Conservation (phyloP, 768 basidiomycete genomes). For the Pholiota microspora region DNA sequence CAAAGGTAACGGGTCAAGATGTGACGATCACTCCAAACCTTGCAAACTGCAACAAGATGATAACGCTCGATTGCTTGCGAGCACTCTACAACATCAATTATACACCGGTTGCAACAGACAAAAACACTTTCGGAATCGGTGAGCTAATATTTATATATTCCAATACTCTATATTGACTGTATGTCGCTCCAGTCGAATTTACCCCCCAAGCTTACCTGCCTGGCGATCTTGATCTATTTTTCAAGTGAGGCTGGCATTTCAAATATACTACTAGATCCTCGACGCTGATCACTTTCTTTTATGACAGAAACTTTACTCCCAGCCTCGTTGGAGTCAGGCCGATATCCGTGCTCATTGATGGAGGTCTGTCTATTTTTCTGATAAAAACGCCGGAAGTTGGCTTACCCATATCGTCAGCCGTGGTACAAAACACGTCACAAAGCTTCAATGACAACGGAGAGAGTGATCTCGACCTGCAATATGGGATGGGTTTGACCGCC, state of each 20-base stretch:
- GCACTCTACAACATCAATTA: conserved; percentile 37
- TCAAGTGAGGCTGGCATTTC: conserved; percentile 15
- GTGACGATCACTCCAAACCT: conserved; percentile 19
- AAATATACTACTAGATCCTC: not conserved
- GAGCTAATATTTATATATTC: not conserved
- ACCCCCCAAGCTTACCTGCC: conserved; percentile 47
- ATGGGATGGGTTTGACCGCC: conserved; percentile 45
- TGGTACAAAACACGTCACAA: conserved; percentile 37
- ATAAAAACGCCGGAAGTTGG: not conserved
- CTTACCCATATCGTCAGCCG: conserved; percentile 27
- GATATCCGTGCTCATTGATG: conserved; percentile 32
- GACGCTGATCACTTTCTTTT: not conserved
- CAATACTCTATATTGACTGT: not conserved
- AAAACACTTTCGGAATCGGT: conserved; percentile 42
- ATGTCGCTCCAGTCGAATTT: conserved; percentile 40
- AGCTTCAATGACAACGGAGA: conserved; percentile 52
- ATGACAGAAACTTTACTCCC: conserved; percentile 33
- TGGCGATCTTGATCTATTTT: conserved; percentile 46
- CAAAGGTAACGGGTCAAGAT: conserved; percentile 18
- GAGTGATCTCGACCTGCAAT: conserved; percentile 58
- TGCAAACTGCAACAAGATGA: conserved; percentile 28
- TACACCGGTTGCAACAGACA: conserved; percentile 27
- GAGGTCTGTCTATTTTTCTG: conserved; percentile 21
- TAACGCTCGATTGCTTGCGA: conserved; percentile 38
- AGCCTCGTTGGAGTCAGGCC: conserved; percentile 34